phyloP scores from a whole-genome alignment of 495 filamentous ascomycete genomes.

The Cercophora samala region DNA sequence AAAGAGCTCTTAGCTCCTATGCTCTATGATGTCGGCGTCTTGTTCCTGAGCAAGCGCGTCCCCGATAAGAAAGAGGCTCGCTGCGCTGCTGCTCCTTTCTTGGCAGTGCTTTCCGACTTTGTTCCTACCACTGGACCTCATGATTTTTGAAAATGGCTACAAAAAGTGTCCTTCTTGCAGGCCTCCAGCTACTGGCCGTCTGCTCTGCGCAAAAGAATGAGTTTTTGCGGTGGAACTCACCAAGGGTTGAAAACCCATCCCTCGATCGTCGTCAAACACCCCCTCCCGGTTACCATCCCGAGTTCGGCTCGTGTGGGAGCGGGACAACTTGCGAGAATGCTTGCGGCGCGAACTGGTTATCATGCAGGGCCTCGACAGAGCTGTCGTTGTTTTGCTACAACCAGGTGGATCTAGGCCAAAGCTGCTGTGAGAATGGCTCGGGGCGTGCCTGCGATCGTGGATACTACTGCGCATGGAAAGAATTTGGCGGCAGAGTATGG shows the following conservation, averaged over 20 bases:
- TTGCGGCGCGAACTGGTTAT: slow-evolving; percentile 29
- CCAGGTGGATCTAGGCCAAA: slow-evolving; percentile 28
- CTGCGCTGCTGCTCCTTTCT: slow-evolving; percentile 4
- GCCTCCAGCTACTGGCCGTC: slow-evolving; percentile 5
- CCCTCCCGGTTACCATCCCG: slow-evolving; percentile 30
- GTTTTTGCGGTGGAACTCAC: slow-evolving; percentile 24
- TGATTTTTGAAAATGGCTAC: slow-evolving; percentile 11
- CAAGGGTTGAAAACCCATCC: background rate
- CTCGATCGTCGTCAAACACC: slow-evolving; percentile 26
- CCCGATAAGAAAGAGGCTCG: background rate
- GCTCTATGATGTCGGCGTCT: background rate
- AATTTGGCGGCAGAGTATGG: slow-evolving; percentile 28
- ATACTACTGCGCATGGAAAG: slow-evolving; percentile 32
- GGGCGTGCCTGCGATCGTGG: slow-evolving; percentile 33
- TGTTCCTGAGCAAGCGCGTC: slow-evolving; percentile 14
- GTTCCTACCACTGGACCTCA: background rate
- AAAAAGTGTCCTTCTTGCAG: background rate
- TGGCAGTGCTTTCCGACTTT: slow-evolving; percentile 5
- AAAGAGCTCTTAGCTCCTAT: background rate
- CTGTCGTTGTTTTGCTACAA: slow-evolving; percentile 38
- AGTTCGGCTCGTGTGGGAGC: slow-evolving; percentile 31
- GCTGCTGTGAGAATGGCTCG: slow-evolving; percentile 32
- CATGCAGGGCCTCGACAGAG: slow-evolving; percentile 28
- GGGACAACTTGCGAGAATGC: slow-evolving; percentile 32
- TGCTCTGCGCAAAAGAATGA: slow-evolving; percentile 16